A percentile compares a stretch with the other conserved stretches of the same genome.
These are phyloP conservation scores for Arxiozyma bovina DNA, from an alignment of 1,139 yeast genomes.

Conservation along the genomic window DNA sequence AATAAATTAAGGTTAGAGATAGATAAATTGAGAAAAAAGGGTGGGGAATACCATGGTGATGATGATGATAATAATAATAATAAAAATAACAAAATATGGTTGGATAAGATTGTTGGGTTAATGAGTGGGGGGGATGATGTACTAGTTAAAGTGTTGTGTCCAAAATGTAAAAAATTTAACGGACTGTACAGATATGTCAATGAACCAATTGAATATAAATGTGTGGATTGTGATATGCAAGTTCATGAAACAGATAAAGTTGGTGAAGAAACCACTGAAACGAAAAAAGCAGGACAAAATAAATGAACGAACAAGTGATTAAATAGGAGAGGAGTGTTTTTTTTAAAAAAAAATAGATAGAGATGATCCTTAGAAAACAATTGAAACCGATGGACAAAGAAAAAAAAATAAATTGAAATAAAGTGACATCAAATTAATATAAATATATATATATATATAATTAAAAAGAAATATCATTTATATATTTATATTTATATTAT, in stretches of 20 bases:
- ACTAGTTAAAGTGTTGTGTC: constrained; percentile 20
- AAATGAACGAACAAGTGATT: background rate
- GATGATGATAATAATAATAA: constrained; percentile 22
- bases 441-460: background rate
- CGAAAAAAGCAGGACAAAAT: background rate
- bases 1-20: constrained; percentile 31
- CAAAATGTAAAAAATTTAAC: constrained; percentile 18
- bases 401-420: background rate
- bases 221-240: constrained; percentile 59
- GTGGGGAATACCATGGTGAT: constrained; percentile 2
- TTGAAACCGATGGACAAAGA: background rate
- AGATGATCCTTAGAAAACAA: background rate
- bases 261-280: background rate
- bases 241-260: background rate
- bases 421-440: background rate
- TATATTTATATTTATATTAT: constrained; percentile 9
- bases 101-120: constrained; percentile 27
- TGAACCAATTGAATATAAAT: constrained; percentile 46
- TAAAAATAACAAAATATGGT: constrained; percentile 25
- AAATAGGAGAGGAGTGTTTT: background rate
- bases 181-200: constrained; percentile 36
- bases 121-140: constrained; percentile 27
- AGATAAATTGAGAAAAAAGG: constrained; percentile 5
- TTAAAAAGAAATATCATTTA: background rate
- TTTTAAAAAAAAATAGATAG: no score